phyloP scores from a whole-genome alignment of 2,329 filamentous ascomycete species.

The Sclerotinia borealis region DNA sequence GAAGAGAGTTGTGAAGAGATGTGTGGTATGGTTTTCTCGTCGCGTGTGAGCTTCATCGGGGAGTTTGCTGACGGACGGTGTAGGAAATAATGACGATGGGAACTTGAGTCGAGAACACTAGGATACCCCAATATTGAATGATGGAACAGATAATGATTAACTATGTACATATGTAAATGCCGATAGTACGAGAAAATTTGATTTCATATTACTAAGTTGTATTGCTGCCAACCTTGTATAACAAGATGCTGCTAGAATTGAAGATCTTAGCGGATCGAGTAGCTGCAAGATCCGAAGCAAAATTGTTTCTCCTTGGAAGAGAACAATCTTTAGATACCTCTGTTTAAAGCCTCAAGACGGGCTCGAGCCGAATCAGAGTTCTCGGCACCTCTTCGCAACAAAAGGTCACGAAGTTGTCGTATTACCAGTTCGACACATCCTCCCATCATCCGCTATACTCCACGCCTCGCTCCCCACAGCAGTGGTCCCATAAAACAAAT shows the following conservation, averaged over 20 bases:
- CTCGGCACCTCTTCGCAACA: background rate
- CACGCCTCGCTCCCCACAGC: slow-evolving; percentile 49
- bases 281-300: background rate
- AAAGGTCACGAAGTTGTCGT: background rate
- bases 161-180: too few relatives aligned
- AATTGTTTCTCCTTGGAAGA: background rate
- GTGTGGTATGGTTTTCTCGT: background rate
- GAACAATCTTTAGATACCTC: background rate
- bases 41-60: background rate
- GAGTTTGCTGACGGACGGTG: background rate
- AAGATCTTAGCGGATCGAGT: background rate
- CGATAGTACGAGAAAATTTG: background rate
- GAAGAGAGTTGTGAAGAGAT: background rate
- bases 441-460: slow-evolving; percentile 36
- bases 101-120: background rate
- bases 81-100: background rate
- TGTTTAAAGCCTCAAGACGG: background rate
- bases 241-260: background rate
- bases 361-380: too few relatives aligned
- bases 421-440: slow-evolving; percentile 34
- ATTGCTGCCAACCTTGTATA: background rate
- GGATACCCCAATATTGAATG: background rate
- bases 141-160: background rate
- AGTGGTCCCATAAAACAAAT: slow-evolving; percentile 42
- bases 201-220: background rate